phyloP scores from a whole-genome alignment of 140 eudicot genomes.

The Oenanthe javanica region DNA sequence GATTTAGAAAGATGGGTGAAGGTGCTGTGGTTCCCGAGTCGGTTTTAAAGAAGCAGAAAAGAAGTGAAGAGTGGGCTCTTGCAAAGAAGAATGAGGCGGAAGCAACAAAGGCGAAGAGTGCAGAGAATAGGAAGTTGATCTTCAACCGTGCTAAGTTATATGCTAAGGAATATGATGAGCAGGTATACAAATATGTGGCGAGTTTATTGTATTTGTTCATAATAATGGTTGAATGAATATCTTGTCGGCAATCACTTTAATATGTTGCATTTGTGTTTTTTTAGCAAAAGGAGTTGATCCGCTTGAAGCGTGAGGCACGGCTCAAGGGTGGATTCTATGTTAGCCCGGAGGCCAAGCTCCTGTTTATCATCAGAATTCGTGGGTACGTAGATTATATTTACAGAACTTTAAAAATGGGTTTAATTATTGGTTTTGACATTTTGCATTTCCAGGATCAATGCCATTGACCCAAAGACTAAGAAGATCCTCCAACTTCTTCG shows the following conservation, averaged over 20 bases:
- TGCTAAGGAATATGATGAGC: conserved; percentile 60
- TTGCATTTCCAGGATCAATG: conserved; percentile 48
- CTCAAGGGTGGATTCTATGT: conserved; percentile 88
- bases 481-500: conserved; percentile 79
- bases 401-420: not conserved
- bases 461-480: conserved; percentile 76
- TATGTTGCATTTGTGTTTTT: not conserved
- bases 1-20: conserved; percentile 45
- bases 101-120: conserved; percentile 51
- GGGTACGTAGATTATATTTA: conserved; percentile 34
- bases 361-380: conserved; percentile 64
- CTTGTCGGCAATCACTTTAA: not conserved
- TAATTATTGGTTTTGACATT: not conserved
- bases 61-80: conserved; percentile 79
- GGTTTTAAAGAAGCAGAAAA: conserved; percentile 71
- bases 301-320: conserved; percentile 72
- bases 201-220: not conserved
- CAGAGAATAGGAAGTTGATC: conserved; percentile 60
- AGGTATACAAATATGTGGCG: conserved; percentile 20
- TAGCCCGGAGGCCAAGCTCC: conserved; percentile 73
- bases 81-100: conserved; percentile 43
- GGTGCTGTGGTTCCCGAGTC: conserved; percentile 62
- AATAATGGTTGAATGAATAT: not conserved
- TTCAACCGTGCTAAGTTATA: conserved; percentile 60
- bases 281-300: conserved; percentile 61